Percentiles rank a stretch among this genome's conserved stretches.
Conservation (phyloP, 1,284 basidiomycete species). For the Heimioporus retisporus region DNA sequence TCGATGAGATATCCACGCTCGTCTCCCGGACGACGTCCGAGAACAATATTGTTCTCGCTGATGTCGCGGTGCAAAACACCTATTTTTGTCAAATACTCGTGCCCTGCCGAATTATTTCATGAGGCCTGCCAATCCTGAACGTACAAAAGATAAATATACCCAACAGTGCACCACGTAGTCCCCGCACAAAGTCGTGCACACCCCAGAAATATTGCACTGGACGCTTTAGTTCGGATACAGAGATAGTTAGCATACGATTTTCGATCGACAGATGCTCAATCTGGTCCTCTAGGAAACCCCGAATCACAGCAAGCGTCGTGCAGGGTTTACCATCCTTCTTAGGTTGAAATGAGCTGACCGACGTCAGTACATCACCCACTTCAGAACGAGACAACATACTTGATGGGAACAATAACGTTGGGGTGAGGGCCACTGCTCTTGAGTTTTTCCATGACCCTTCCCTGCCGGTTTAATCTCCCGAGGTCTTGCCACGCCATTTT, state of each 20-base stretch:
- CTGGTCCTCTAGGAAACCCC: constrained; percentile 6
- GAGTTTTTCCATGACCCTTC: too few relatives aligned
- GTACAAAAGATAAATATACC: constrained; percentile 2
- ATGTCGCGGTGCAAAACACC: constrained; percentile 27
- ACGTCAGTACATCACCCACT: too few relatives aligned
- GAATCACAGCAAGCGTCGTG: constrained; percentile 18
- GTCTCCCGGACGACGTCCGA: constrained; percentile 15
- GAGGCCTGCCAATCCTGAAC: too few relatives aligned
- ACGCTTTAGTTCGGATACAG: constrained; percentile 13
- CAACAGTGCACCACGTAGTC: constrained; percentile 19
- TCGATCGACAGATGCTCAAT: background rate
- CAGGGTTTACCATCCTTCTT: background rate
- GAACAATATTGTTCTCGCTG: constrained; percentile 32
- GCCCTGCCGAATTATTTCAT: constrained; percentile 16
- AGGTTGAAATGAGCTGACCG: too few relatives aligned
- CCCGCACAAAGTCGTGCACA: constrained; percentile 17
- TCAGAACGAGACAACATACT: too few relatives aligned
- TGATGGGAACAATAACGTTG: constrained; percentile 9
- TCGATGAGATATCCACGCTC: constrained; percentile 30
- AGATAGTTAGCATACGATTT: background rate
- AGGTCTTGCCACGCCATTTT: constrained; percentile 29
- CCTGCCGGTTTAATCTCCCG: too few relatives aligned
- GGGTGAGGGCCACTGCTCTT: background rate
- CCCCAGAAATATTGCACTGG: constrained; percentile 19
- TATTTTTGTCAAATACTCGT: constrained; percentile 20